These are phyloP conservation scores for Pythium sp. DNA, from an alignment of 352 stramenopile species.

Conservation along the genomic window DNA sequence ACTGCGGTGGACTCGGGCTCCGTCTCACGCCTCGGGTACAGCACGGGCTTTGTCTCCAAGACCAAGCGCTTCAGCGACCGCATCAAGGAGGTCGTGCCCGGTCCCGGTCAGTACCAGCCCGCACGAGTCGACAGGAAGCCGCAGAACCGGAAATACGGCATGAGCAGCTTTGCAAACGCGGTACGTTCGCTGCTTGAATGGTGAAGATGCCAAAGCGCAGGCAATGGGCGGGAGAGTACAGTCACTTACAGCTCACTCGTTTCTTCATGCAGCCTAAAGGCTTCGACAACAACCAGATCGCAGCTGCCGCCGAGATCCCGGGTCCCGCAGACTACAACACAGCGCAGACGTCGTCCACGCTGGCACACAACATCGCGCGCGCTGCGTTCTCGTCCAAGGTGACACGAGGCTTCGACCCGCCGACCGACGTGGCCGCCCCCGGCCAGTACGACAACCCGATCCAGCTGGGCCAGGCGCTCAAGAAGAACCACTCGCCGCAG, in stretches of 20 bases:
- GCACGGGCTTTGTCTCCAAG: slow-evolving; percentile 77
- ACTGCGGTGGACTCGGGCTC: slow-evolving; percentile 61
- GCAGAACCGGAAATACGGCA: slow-evolving; percentile 65
- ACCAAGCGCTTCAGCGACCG: slow-evolving; percentile 66
- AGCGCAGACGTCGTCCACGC: slow-evolving; percentile 30
- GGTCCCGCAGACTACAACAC: slow-evolving; percentile 58
- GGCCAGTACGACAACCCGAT: slow-evolving; percentile 72
- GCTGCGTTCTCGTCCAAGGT: slow-evolving; percentile 67
- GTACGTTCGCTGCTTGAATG: slow-evolving; percentile 19
- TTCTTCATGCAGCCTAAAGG: slow-evolving; percentile 24
- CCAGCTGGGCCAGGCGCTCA: slow-evolving; percentile 33
- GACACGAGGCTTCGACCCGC: slow-evolving; percentile 46
- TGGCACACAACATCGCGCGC: slow-evolving; percentile 53
- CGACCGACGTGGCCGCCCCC: slow-evolving; percentile 45
- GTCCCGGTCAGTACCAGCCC: slow-evolving; percentile 63
- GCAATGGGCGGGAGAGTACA: no score
- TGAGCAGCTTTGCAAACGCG: slow-evolving; percentile 61
- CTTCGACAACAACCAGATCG: slow-evolving; percentile 30
- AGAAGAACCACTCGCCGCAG: slow-evolving; percentile 28
- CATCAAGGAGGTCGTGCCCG: slow-evolving; percentile 43
- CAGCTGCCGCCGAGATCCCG: slow-evolving; percentile 21
- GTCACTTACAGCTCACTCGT: background rate
- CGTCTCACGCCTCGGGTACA: slow-evolving; percentile 71
- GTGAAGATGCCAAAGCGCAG: no score
- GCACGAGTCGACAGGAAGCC: slow-evolving; percentile 29